Evolutionary conservation across 2,329 filamentous ascomycete genomes (phyloP).

Genomic region (Epichloe glyceriae): DNA sequence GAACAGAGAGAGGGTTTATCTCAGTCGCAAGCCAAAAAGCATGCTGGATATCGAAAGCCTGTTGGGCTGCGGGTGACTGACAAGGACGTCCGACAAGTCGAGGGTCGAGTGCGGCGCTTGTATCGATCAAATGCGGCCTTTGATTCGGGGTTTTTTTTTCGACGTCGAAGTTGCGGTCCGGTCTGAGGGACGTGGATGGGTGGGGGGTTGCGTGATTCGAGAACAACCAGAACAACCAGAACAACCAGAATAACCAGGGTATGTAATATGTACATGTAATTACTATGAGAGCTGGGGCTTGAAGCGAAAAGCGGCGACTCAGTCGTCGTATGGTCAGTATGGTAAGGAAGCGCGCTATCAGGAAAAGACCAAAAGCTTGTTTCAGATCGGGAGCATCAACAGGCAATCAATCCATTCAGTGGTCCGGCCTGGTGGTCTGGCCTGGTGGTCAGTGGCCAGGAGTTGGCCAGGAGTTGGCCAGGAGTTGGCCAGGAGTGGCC

Average conservation of each 20-base stretch:
- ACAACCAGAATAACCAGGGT: background rate
- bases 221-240: background rate
- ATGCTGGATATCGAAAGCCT: conserved; percentile 11
- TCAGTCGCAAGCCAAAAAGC: conserved; percentile 11
- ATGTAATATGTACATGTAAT: background rate
- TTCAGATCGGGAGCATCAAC: conserved; percentile 1
- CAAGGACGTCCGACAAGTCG: background rate
- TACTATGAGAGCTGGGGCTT: background rate
- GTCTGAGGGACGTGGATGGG: background rate
- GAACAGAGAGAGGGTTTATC: conserved; percentile 14
- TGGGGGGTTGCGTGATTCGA: background rate
- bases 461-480: too few relatives aligned
- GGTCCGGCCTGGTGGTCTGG: too few relatives aligned
- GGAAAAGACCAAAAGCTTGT: background rate
- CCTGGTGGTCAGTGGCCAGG: too few relatives aligned
- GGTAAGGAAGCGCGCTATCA: background rate
- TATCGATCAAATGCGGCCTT: background rate
- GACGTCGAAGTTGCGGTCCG: background rate
- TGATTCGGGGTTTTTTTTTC: background rate
- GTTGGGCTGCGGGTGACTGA: background rate
- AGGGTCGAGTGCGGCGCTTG: background rate
- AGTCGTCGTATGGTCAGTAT: background rate
- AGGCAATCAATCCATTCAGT: too few relatives aligned
- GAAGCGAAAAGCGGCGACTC: background rate
- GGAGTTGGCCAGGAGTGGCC: too few relatives aligned